These are phyloP conservation scores for Monosporascus ibericus DNA, from an alignment of 2,329 filamentous ascomycete genomes.

Conservation along the genomic window DNA sequence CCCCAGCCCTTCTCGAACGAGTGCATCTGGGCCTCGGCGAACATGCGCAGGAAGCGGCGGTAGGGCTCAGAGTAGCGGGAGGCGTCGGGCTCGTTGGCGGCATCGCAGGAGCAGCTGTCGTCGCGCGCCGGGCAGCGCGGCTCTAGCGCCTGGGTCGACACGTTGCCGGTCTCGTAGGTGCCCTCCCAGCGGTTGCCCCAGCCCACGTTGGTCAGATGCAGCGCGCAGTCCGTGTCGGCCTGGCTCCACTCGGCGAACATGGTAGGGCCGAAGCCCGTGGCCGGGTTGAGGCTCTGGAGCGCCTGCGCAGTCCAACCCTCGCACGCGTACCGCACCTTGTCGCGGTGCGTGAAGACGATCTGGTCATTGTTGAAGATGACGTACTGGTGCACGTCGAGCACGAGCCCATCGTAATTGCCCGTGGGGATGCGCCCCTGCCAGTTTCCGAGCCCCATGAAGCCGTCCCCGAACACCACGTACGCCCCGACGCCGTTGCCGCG, in stretches of 20 bases:
- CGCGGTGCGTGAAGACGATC: constrained; percentile 72
- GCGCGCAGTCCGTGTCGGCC: constrained; percentile 90
- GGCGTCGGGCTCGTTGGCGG: constrained; percentile 68
- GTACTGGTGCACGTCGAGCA: constrained; percentile 97
- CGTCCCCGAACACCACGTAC: constrained; percentile 81
- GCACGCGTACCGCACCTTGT: constrained; percentile 85
- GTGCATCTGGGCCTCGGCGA: constrained; percentile 93
- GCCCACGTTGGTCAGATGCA: constrained; percentile 82
- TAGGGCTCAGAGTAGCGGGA: constrained; percentile 40
- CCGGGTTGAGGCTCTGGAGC: constrained; percentile 61
- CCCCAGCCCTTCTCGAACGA: constrained; percentile 91
- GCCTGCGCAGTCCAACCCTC: constrained; percentile 80
- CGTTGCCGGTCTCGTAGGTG: constrained; percentile 65
- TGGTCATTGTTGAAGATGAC: constrained; percentile 94
- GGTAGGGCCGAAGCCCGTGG: constrained; percentile 83
- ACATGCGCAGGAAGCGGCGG: constrained; percentile 72
- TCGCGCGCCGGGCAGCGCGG: constrained; percentile 69
- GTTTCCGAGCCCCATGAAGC: constrained; percentile 83
- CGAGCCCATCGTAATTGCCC: constrained; percentile 61
- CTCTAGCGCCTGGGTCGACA: constrained; percentile 54
- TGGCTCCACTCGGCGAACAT: constrained; percentile 97
- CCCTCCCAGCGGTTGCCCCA: constrained; percentile 89
- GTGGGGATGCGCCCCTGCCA: constrained; percentile 72
- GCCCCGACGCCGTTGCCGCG: constrained; percentile 70
- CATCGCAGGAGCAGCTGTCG: constrained; percentile 62